Evolutionary conservation across 1,139 yeast genomes (phyloP), one percentile per base, ranked within the genome.

Genomic region (Geotrichum carabidarum): DNA sequence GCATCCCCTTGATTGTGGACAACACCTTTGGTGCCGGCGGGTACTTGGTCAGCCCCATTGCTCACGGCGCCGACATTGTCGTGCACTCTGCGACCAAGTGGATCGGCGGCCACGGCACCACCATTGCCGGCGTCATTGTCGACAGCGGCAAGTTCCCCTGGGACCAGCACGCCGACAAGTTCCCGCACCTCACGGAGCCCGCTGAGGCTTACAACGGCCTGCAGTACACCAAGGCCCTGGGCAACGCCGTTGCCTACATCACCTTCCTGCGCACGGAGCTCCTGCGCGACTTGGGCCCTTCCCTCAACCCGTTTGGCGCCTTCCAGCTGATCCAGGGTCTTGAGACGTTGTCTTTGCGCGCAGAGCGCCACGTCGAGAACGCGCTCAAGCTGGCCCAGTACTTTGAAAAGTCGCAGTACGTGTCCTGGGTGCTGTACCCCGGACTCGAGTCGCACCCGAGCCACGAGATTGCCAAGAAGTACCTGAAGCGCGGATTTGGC

Each of bases 21-120:
- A 93, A 93, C 81, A 93, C 99, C 34, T 91, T 91, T 66, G 98
- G 96, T 68, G 97, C 97, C 47, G 97, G 96, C 71, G 98, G 98
- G 51, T 90, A 74, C 77, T 80, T 87, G 65, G 79, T 89, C 59
- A 83, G 81, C 65, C 99, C 99, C 60, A 72, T 93, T 63, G 86
- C 85, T 59, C 86, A 81, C 65, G 98, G 98, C 62, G 98, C 89
- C 44, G 95, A 89, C 68, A 85, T 89, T 59, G 79, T 82, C 36
- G 77, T 79, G 30, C 96, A 91, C 73, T 90, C 97, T 56, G 96
- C 97, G 54, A 93, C 98, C 56, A 93, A 93, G 73, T 93, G 97
- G 96, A 90, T 93, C 63, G 96, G 96, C 62, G 99, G 97, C 59
- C 98, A 91, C 70, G 98, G 98, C 68, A 90, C 90, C 58, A 87